Conservation (phyloP, 1,284 basidiomycete species). For the Singerocomus inundabilis region DNA sequence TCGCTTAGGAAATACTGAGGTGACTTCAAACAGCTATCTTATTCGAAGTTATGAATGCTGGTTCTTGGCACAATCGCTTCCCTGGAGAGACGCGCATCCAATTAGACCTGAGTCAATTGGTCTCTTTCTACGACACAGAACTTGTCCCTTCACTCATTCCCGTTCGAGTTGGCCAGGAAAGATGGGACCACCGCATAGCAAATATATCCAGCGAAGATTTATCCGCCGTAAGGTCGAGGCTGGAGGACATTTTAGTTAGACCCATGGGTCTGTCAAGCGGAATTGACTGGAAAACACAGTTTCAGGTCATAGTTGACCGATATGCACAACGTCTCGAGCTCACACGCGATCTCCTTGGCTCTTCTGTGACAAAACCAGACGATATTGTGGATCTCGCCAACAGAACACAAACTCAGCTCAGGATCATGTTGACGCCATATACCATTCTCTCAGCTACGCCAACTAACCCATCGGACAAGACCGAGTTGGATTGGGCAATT, state of each 20-base stretch:
- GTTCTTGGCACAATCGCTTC: conserved; percentile 36
- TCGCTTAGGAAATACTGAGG: not conserved
- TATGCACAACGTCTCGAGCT: too few species aligned
- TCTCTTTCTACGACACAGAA: conserved; percentile 38
- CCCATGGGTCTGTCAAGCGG: conserved; percentile 7
- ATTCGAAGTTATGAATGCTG: conserved; percentile 28
- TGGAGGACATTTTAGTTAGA: conserved; percentile 25
- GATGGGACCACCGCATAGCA: conserved; percentile 30
- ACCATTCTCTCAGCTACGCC: too few species aligned
- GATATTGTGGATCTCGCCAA: conserved; percentile 14
- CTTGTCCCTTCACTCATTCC: conserved; percentile 31
- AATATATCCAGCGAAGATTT: conserved; percentile 32
- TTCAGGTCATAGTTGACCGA: too few species aligned
- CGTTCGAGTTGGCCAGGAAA: conserved; percentile 26
- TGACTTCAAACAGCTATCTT: not conserved
- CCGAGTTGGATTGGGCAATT: too few species aligned
- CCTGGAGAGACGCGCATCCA: conserved; percentile 39
- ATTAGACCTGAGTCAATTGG: conserved; percentile 31
- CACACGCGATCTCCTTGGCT: conserved; percentile 37
- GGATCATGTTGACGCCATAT: too few species aligned
- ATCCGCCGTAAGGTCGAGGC: conserved; percentile 10
- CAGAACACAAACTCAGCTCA: conserved; percentile 26
- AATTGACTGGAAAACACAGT: too few species aligned
- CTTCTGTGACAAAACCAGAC: not conserved
- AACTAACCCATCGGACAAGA: too few species aligned